phyloP scores from a whole-genome alignment of 768 basidiomycete genomes.

The Heimioporus sp. region DNA sequence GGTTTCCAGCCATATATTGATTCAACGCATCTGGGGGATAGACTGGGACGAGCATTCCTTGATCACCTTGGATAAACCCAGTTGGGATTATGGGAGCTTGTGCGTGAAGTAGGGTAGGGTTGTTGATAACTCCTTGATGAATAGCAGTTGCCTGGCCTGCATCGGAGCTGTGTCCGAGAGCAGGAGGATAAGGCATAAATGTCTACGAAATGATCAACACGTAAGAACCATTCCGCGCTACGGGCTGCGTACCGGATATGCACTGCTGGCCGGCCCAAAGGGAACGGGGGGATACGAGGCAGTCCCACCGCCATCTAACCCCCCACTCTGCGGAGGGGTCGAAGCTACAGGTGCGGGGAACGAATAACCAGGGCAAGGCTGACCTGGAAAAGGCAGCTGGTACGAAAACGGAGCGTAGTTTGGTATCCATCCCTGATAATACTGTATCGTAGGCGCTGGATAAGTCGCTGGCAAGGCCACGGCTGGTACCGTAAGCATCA shows the following conservation, averaged over 20 bases:
- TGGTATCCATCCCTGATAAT: constrained; percentile 54
- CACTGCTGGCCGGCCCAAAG: constrained; percentile 38
- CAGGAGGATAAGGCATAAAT: constrained; percentile 49
- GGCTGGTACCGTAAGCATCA: constrained; percentile 29
- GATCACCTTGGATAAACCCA: constrained; percentile 71
- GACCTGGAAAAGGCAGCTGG: constrained; percentile 47
- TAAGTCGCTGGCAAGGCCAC: constrained; percentile 29
- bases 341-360: constrained; percentile 25
- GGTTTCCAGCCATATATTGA: constrained; percentile 58
- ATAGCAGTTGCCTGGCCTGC: constrained; percentile 20
- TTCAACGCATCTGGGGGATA: constrained; percentile 71
- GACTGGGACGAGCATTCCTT: constrained; percentile 68
- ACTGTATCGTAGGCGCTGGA: constrained; percentile 41
- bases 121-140: constrained; percentile 16
- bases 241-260: constrained; percentile 46
- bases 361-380: constrained; percentile 46
- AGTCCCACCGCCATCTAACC: constrained; percentile 38
- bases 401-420: constrained; percentile 52
- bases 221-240: not conserved
- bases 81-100: constrained; percentile 63
- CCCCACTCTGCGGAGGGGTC: constrained; percentile 31
- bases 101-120: constrained; percentile 14
- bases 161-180: constrained; percentile 30
- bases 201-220: constrained; percentile 33
- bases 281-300: constrained; percentile 27